Evolutionary conservation across 306 rosid species (phyloP), one percentile per base, ranked within the genome.

Genomic region (Corylus avellana): DNA sequence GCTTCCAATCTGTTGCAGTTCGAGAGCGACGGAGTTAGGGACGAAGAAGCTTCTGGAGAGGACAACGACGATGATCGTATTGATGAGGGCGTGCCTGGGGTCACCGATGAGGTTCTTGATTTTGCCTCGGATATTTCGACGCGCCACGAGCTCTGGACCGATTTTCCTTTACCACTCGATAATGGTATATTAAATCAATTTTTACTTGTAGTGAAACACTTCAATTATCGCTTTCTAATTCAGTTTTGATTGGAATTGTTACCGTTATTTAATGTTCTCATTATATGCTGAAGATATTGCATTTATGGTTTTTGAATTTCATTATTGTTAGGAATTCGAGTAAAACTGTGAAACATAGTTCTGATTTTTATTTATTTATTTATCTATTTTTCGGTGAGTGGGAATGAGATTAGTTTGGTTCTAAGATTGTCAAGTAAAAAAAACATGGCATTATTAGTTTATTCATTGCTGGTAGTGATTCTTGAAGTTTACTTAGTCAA

Each of bases 111-210:
- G 71, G 91, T 89, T 83, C 83, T 95, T 78, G 86, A 86, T 61
- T 92, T 92, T 67, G 98, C 88, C 54, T 73, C 78, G 68, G 86
- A 85, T 4, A 90, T 95, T 82, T 89, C 96, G 49, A 37, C 62
- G 77, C 84, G 86, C 66, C 92, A 93, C 0, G 87, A 91, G 82
- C 93, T 84, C 83, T 95, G 99, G 99, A 91, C 87, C 14, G 91
- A 93, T 55, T 95, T 95, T 84, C 97, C 99, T 54, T 77, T 90
- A 71, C 83, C 90, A 16, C 86, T 90, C 4, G 87, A 87, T 55
- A 81, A 85, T 56, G 98, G 99, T 95, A 87, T 5, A 46, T 73
- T 46, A 13, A 12, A 14, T 42, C 42, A 9, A 17, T 10, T 53
- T 12, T 56, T 37, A 22, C 9, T 49, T 39, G 39, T 3, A 14